Percentiles rank a stretch among this genome's conserved stretches.
These are phyloP conservation scores for Calonectria multiphialidica DNA, from an alignment of 2,329 filamentous ascomycete genomes.

Conservation along the genomic window DNA sequence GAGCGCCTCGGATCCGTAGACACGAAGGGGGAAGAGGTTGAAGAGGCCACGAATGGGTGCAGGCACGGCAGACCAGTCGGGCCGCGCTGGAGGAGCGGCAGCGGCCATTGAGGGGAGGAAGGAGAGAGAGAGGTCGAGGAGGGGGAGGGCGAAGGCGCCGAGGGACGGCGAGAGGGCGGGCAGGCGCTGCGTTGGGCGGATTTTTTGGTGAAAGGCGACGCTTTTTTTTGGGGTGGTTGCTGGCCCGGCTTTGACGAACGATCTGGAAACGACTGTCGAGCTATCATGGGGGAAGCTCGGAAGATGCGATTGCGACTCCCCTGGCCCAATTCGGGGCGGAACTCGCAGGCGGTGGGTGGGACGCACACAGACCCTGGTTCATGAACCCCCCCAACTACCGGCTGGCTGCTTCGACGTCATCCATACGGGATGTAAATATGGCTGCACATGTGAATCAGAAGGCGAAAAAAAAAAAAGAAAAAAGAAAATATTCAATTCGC, in stretches of 20 bases:
- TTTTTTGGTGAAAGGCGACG: background rate
- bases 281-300: constrained; percentile 6
- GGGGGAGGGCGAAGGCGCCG: background rate
- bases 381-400: background rate
- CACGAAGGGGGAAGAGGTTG: constrained; percentile 82
- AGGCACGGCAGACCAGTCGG: constrained; percentile 71
- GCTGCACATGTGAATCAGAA: background rate
- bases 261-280: background rate
- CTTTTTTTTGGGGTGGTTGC: background rate
- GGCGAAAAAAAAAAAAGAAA: background rate
- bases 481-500: background rate
- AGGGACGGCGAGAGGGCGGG: background rate
- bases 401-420: background rate
- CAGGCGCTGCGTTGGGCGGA: background rate
- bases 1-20: constrained; percentile 80
- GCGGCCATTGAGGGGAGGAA: constrained; percentile 32
- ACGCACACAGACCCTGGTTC: constrained; percentile 1
- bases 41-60: constrained; percentile 85
- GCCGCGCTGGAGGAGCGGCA: constrained; percentile 23
- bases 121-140: too few relatives aligned
- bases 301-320: constrained; percentile 10
- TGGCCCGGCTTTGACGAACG: background rate
- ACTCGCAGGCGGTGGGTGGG: constrained; percentile 3
- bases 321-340: constrained; percentile 7
- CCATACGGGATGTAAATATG: background rate